Evolutionary conservation across 2,329 filamentous ascomycete genomes (phyloP).

Genomic region (Laburnicola sp.): DNA sequence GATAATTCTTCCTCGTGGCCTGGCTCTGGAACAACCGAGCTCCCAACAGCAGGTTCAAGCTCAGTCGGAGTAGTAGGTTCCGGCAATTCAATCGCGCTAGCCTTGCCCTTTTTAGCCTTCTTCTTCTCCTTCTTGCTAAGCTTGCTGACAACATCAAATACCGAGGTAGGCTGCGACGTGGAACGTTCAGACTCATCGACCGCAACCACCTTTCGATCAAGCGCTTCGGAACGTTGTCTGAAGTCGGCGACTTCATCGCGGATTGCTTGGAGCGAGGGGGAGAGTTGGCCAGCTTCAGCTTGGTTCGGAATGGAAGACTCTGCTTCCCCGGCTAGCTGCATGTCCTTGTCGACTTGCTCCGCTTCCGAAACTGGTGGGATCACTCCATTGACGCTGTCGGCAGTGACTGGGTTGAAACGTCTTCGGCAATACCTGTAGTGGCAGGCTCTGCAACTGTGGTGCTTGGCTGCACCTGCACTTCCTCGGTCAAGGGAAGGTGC

Average conservation of each 20-base stretch:
- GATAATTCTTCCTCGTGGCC: constrained; percentile 7
- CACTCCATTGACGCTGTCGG: not conserved
- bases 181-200: constrained; percentile 14
- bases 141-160: constrained; percentile 33
- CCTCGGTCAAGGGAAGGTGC: not conserved
- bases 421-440: not conserved
- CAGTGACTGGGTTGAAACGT: not conserved
- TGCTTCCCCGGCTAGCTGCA: constrained; percentile 3
- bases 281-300: constrained; percentile 14
- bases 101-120: constrained; percentile 27
- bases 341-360: not conserved
- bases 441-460: not conserved
- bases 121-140: constrained; percentile 38
- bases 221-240: constrained; percentile 31
- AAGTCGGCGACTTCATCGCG: constrained; percentile 34
- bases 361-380: not conserved
- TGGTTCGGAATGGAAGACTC: constrained; percentile 12
- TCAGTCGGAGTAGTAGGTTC: constrained; percentile 31
- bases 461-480: not conserved
- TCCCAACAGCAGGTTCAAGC: constrained; percentile 23
- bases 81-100: constrained; percentile 19
- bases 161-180: constrained; percentile 20
- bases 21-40: constrained; percentile 20
- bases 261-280: constrained; percentile 29
- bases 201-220: constrained; percentile 24